Percentiles rank a stretch among this genome's conserved stretches.
These are phyloP conservation scores for Malus asiatica DNA, from an alignment of 306 rosid species.

Conservation along the genomic window DNA sequence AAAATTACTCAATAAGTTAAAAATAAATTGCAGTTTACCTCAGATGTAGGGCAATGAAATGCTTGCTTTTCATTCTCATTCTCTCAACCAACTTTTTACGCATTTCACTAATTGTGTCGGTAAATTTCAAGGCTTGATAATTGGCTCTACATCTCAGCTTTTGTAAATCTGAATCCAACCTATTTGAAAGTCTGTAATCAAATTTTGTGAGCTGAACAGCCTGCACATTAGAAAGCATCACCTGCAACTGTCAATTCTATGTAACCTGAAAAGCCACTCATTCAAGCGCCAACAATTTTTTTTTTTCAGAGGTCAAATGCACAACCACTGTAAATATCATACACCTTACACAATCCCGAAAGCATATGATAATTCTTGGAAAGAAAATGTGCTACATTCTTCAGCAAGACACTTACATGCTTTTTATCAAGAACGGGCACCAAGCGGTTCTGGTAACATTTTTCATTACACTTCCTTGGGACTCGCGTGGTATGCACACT, in stretches of 20 bases:
- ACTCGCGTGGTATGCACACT: slow-evolving; percentile 57
- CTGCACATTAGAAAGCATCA: slow-evolving; percentile 30
- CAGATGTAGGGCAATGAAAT: slow-evolving; percentile 84
- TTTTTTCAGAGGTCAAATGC: neutral
- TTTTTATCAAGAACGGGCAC: slow-evolving; percentile 59
- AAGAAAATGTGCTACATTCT: neutral
- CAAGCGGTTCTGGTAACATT: slow-evolving; percentile 59
- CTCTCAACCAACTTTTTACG: slow-evolving; percentile 56
- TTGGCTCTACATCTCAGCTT: slow-evolving; percentile 82
- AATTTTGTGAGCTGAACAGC: slow-evolving; percentile 77
- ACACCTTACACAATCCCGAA: neutral
- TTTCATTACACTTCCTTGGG: slow-evolving; percentile 75
- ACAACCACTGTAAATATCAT: neutral
- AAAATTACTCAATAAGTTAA: neutral
- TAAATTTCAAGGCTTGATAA: slow-evolving; percentile 78
- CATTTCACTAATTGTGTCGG: slow-evolving; percentile 52
- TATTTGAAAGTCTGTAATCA: slow-evolving; percentile 89
- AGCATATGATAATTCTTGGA: neutral
- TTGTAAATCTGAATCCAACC: slow-evolving; percentile 54
- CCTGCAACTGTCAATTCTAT: slow-evolving; percentile 6
- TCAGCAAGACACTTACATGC: slow-evolving; percentile 42
- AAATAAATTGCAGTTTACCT: slow-evolving; percentile 39
- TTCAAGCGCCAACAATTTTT: neutral
- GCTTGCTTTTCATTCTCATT: slow-evolving; percentile 63
- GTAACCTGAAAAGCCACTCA: neutral